Evolutionary conservation across 768 basidiomycete genomes (phyloP).

Genomic region (Boletus tomentosulus): DNA sequence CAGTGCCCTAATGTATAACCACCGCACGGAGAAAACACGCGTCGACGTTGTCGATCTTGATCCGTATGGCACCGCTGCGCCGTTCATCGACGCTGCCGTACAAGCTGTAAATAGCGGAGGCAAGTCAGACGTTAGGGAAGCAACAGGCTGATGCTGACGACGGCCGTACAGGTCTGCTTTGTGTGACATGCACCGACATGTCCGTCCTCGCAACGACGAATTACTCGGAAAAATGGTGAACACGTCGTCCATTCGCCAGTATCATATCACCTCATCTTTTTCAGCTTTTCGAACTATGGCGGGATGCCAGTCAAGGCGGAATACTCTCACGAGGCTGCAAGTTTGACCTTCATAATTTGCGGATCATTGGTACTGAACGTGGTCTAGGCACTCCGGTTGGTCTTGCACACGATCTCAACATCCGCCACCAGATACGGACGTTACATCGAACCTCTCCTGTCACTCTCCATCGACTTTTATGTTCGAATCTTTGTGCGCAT

Average conservation of each 20-base stretch:
- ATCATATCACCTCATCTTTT: neutral
- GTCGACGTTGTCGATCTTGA: conserved; percentile 98
- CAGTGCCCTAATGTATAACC: conserved; percentile 88
- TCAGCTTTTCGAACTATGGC: conserved; percentile 90
- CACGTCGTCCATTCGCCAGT: neutral
- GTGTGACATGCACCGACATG: conserved; percentile 95
- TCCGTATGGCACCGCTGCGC: conserved; percentile 95
- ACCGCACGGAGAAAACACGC: conserved; percentile 64
- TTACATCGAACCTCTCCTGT: conserved; percentile 83
- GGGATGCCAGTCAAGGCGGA: conserved; percentile 84
- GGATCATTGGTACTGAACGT: conserved; percentile 1
- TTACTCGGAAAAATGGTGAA: conserved; percentile 93
- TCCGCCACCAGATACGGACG: conserved; percentile 91
- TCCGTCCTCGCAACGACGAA: conserved; percentile 91
- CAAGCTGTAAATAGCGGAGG: conserved; percentile 88
- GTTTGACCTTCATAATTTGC: conserved; percentile 22
- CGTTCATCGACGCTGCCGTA: conserved; percentile 93
- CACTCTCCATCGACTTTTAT: conserved; percentile 96
- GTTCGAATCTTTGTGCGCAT: conserved; percentile 87
- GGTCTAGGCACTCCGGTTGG: conserved; percentile 77
- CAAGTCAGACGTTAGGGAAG: conserved; percentile 28
- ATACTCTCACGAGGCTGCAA: conserved; percentile 88
- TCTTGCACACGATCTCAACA: conserved; percentile 81
- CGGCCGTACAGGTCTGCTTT: conserved; percentile 60
- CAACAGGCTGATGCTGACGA: neutral